These are phyloP conservation scores for Peronospora destructor DNA, from an alignment of 352 stramenopile species.

Conservation along the genomic window DNA sequence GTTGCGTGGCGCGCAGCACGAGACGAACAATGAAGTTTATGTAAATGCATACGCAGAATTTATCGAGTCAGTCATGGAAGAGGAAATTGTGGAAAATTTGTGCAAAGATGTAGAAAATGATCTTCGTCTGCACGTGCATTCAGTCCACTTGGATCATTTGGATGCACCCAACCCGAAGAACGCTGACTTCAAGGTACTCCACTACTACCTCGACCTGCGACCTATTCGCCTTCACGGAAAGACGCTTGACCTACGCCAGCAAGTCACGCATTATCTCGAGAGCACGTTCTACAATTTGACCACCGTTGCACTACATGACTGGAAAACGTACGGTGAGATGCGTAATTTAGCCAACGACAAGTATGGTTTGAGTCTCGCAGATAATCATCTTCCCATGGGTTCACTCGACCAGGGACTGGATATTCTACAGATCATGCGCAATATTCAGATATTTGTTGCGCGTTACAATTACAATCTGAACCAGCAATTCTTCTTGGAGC, in stretches of 20 bases:
- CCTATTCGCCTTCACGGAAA: constrained; percentile 87
- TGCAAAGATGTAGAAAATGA: constrained; percentile 93
- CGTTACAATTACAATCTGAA: constrained; percentile 94
- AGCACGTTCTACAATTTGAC: constrained; percentile 94
- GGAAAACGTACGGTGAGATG: constrained; percentile 93
- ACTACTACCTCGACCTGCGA: constrained; percentile 80
- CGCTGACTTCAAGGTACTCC: constrained; percentile 73
- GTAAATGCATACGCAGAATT: constrained; percentile 71
- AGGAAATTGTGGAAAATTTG: constrained; percentile 84
- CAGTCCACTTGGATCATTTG: constrained; percentile 81
- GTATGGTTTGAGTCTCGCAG: constrained; percentile 85
- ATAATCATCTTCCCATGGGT: constrained; percentile 91
- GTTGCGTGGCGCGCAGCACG: constrained; percentile 67
- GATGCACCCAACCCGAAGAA: constrained; percentile 82
- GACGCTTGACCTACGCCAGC: constrained; percentile 74
- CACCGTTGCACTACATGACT: constrained; percentile 91
- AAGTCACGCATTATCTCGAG: constrained; percentile 91
- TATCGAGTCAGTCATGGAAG: constrained; percentile 76
- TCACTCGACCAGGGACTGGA: constrained; percentile 89
- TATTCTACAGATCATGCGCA: constrained; percentile 93
- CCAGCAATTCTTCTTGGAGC: constrained; percentile 93
- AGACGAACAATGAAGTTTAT: constrained; percentile 60
- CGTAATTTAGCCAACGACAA: constrained; percentile 89
- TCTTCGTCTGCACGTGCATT: constrained; percentile 86
- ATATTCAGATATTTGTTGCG: constrained; percentile 90